phyloP scores from a whole-genome alignment of 2,329 filamentous ascomycete species.

The Purpureocillium takamizusanense region DNA sequence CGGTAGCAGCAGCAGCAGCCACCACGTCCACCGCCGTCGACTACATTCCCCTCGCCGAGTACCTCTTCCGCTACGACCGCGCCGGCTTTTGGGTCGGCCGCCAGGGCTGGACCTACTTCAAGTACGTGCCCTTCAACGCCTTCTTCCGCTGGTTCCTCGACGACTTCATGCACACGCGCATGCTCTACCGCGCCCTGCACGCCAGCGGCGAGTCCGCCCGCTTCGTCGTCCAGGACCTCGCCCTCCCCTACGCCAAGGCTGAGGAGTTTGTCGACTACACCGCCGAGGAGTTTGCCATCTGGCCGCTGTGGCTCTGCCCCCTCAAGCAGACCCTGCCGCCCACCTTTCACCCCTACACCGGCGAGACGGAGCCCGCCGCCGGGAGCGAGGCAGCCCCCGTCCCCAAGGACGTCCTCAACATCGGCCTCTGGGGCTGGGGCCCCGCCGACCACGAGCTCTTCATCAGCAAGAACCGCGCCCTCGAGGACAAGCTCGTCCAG shows the following conservation, averaged over 20 bases:
- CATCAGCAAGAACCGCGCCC: slow-evolving; percentile 56
- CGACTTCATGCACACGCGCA: slow-evolving; percentile 64
- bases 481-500: slow-evolving; percentile 60
- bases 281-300: slow-evolving; percentile 39
- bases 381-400: slow-evolving; percentile 1
- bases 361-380: slow-evolving; percentile 15
- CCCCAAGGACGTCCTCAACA: slow-evolving; percentile 42
- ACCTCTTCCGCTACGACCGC: slow-evolving; percentile 69
- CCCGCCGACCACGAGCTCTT: slow-evolving; percentile 49
- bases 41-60: slow-evolving; percentile 60
- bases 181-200: slow-evolving; percentile 66
- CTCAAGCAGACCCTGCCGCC: slow-evolving; percentile 38
- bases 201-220: slow-evolving; percentile 54
- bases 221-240: slow-evolving; percentile 62
- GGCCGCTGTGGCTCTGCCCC: slow-evolving; percentile 53
- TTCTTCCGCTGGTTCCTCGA: slow-evolving; percentile 61
- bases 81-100: slow-evolving; percentile 67
- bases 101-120: slow-evolving; percentile 60
- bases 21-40: slow-evolving; percentile 29
- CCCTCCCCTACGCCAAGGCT: slow-evolving; percentile 42
- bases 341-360: slow-evolving; percentile 47
- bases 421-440: slow-evolving; percentile 75
- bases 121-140: slow-evolving; percentile 52
- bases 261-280: slow-evolving; percentile 49
- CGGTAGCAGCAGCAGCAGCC: no score